These are phyloP conservation scores for Danielia oregonensis DNA, from an alignment of 805 yeast genomes.

Conservation along the genomic window DNA sequence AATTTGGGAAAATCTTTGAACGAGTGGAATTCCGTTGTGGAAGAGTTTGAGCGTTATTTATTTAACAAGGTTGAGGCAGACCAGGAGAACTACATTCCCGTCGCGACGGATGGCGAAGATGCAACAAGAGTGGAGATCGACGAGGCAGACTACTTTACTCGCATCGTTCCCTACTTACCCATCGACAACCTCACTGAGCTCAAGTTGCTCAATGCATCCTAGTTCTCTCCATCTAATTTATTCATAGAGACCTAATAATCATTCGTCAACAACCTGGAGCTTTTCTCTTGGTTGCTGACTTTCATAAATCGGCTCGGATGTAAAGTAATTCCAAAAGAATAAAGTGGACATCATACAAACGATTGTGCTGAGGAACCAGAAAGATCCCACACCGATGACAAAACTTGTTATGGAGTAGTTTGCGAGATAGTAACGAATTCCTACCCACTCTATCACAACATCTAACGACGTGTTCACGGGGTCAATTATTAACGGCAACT, in stretches of 20 bases:
- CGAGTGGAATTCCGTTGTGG: conserved; percentile 47
- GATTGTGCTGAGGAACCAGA: conserved; percentile 34
- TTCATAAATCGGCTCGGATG: too few relatives aligned
- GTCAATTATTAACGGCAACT: conserved; percentile 7
- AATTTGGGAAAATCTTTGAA: conserved; percentile 45
- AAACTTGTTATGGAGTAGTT: conserved; percentile 31
- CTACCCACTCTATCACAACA: conserved; percentile 34
- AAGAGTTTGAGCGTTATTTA: conserved; percentile 44
- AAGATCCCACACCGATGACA: conserved; percentile 31
- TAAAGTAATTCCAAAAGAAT: conserved; percentile 16
- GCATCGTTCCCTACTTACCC: conserved; percentile 37
- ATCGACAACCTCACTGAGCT: conserved; percentile 25
- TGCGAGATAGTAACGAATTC: conserved; percentile 39
- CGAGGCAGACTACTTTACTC: conserved; percentile 33
- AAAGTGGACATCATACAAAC: conserved; percentile 27
- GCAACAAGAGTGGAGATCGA: conserved; percentile 12
- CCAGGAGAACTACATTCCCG: conserved; percentile 11
- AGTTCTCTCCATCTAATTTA: neutral
- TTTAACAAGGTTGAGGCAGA: conserved; percentile 21
- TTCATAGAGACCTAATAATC: too few relatives aligned
- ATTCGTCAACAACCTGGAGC: too few relatives aligned
- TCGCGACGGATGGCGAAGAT: conserved; percentile 1
- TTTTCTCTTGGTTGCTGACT: neutral
- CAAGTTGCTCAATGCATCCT: conserved; percentile 16
- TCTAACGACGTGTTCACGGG: conserved; percentile 17